phyloP scores from a whole-genome alignment of 805 yeast genomes.

The Yarrowia deformans region DNA sequence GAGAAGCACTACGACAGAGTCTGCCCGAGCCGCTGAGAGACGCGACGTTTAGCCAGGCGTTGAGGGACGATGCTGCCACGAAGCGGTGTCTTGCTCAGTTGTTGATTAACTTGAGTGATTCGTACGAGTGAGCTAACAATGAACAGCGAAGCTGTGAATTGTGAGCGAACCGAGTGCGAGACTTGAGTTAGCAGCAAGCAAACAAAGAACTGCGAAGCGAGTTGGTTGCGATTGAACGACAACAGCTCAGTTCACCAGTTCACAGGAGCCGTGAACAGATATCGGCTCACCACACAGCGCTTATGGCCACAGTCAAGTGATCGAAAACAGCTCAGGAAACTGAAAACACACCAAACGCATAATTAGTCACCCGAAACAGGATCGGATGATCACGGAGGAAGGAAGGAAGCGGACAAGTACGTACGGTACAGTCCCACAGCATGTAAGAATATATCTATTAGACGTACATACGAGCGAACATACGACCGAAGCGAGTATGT shows the following conservation, averaged over 20 bases:
- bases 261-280: no score
- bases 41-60: constrained; percentile 78
- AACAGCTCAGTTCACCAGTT: no score
- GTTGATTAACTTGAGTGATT: constrained; percentile 66
- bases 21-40: constrained; percentile 88
- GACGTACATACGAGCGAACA: no score
- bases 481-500: no score
- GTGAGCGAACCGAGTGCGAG: neutral
- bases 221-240: no score
- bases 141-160: neutral
- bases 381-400: neutral
- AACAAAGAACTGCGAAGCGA: no score
- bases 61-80: constrained; percentile 87
- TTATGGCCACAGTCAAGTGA: no score
- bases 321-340: no score
- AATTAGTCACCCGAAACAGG: neutral
- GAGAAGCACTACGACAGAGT: constrained; percentile 81
- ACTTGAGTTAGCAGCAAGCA: no score
- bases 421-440: constrained; percentile 12
- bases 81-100: constrained; percentile 86
- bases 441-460: constrained; percentile 18
- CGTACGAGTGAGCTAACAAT: constrained; percentile 43
- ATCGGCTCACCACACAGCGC: no score
- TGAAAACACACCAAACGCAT: neutral
- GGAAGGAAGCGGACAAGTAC: neutral